A percentile compares a stretch with the other conserved stretches of the same genome.
Conservation (phyloP, 2,329 filamentous ascomycete species). For the Pochonia chlamydosporia region DNA sequence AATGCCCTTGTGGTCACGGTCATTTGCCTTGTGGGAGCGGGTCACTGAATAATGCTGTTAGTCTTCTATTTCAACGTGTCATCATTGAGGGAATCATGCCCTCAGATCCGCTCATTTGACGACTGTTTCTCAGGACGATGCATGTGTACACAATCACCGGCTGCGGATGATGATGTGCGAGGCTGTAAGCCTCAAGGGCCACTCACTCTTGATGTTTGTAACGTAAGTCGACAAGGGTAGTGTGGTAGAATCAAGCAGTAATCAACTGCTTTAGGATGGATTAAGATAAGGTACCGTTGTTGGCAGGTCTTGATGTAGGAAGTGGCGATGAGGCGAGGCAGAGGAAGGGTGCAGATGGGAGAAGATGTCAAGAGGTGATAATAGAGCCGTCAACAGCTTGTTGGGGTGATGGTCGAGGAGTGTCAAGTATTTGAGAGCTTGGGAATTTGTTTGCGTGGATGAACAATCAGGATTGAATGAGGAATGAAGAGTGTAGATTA, state of each 20-base stretch:
- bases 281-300: neutral
- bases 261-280: neutral
- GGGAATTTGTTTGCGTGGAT: constrained; percentile 3
- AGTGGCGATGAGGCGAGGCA: neutral
- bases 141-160: too few relatives aligned
- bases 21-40: constrained; percentile 92
- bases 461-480: constrained; percentile 6
- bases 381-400: neutral
- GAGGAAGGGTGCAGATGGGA: neutral
- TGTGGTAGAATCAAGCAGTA: neutral
- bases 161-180: too few relatives aligned
- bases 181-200: neutral
- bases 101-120: too few relatives aligned
- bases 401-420: neutral
- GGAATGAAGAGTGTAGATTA: neutral
- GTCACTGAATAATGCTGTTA: constrained; percentile 61
- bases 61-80: constrained; percentile 1
- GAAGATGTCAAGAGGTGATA: neutral
- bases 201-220: neutral
- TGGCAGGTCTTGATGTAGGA: neutral
- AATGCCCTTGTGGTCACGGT: constrained; percentile 79
- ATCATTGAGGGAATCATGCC: too few relatives aligned
- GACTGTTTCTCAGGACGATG: too few relatives aligned
- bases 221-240: neutral
- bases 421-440: neutral